Conservation (phyloP, 805 yeast species). For the Candida stauntonica region DNA sequence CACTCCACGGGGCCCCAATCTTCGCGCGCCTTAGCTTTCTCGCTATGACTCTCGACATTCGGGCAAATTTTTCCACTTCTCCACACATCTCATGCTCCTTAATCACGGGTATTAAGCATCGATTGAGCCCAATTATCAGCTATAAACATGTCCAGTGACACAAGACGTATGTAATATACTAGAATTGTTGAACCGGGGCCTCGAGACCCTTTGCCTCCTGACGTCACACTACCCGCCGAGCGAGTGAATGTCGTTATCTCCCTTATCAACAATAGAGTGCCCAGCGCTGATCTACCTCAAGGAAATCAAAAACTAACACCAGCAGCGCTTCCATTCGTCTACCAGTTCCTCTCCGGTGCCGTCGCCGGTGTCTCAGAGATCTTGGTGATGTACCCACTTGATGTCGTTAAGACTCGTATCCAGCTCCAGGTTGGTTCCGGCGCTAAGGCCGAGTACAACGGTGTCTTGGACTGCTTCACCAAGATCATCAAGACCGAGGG, state of each 20-base stretch:
- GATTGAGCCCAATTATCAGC: neutral
- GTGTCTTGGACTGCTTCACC: constrained; percentile 77
- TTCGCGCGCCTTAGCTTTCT: too few relatives aligned
- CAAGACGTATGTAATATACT: constrained; percentile 12
- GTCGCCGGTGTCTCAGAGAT: constrained; percentile 97
- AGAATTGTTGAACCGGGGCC: neutral
- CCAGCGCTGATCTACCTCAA: too few relatives aligned
- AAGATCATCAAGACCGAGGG: constrained; percentile 90
- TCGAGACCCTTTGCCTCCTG: too few relatives aligned
- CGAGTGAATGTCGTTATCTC: too few relatives aligned
- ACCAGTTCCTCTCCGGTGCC: constrained; percentile 91
- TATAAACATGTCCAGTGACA: constrained; percentile 7
- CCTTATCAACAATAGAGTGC: too few relatives aligned
- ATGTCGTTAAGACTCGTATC: constrained; percentile 94
- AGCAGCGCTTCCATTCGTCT: constrained; percentile 74
- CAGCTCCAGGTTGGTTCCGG: constrained; percentile 64
- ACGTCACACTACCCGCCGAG: neutral
- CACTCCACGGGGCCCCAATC: too few relatives aligned
- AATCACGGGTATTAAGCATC: neutral
- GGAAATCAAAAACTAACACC: neutral
- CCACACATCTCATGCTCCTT: constrained; percentile 2
- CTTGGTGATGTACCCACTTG: constrained; percentile 92
- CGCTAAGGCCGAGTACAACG: constrained; percentile 61
- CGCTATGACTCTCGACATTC: too few relatives aligned
- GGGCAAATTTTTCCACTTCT: constrained; percentile 12